phyloP scores from a whole-genome alignment of 2,329 filamentous ascomycete genomes.

The Neofusicoccum cordaticola region DNA sequence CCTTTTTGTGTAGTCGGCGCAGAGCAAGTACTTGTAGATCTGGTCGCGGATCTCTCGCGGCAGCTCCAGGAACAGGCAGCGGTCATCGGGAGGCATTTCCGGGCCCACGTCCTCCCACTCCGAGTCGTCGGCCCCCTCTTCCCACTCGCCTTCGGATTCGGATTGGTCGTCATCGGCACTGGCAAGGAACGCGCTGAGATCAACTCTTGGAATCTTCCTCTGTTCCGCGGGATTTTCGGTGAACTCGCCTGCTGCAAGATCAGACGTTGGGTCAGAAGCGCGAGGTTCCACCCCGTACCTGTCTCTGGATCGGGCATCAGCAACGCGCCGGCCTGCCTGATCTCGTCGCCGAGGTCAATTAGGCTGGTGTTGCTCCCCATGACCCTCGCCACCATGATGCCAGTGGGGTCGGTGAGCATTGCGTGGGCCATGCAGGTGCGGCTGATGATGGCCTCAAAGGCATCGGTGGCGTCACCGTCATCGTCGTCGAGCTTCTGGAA shows the following conservation, averaged over 20 bases:
- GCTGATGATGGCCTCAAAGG: background rate
- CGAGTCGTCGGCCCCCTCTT: background rate
- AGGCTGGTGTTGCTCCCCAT: background rate
- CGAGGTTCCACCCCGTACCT: background rate
- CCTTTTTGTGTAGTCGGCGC: background rate
- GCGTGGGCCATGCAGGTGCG: background rate
- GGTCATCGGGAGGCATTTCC: background rate
- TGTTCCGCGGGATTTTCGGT: background rate
- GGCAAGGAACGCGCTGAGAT: background rate
- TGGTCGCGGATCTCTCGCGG: conserved; percentile 1
- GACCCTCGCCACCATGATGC: background rate
- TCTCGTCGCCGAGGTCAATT: background rate
- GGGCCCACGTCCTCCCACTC: background rate
- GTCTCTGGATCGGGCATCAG: conserved; percentile 2
- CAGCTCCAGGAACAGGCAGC: background rate
- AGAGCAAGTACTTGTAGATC: background rate
- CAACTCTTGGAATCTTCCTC: background rate
- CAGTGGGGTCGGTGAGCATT: background rate
- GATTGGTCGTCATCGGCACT: background rate
- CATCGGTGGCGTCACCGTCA: background rate
- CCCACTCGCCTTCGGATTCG: background rate
- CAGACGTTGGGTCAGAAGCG: background rate
- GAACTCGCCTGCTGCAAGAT: background rate
- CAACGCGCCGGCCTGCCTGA: background rate
- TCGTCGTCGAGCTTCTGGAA: background rate